Evolutionary conservation across 306 rosid genomes (phyloP), one percentile per base, ranked within the genome.

Genomic region (Quillaja saponaria): DNA sequence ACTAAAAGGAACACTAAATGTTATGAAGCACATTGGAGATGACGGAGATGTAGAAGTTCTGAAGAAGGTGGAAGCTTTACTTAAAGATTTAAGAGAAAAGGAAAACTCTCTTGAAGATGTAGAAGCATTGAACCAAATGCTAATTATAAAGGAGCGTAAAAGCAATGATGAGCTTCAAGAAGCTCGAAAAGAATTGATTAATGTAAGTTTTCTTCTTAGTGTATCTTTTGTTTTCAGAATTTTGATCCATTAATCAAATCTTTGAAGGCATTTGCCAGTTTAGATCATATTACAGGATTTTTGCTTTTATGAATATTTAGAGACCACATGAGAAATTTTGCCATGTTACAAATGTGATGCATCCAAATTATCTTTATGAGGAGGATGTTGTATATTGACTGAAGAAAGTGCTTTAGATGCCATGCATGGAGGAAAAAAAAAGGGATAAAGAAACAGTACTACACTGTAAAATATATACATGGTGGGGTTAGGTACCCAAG

Each of bases 141-240:
- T 94, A 61, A 81, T 94, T 57, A 75, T 85, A 63, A 85, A 71
- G 76, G 91, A 90, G 81, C 97, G 91, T 28, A 79, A 80, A 83
- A 83, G 96, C 84, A 94, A 94, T 58, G 89, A 85, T 55, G 99
- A 94, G 78, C 81, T 94, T 68, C 96, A 87, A 76, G 99, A 90
- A 13, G 99, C 97, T 73, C 95, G 97, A 41, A 89, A 85, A 71
- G 96, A 81, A 75, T 71, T 94, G 71, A 77, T 83, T 33, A 74
- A 62, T 54, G 99, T 90, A 80, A 84, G 96, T 69, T n/a, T 45
- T 58, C 50, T 55, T 20, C 28, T 59, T 5, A 7, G 20, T 61
- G 13, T 35, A 42, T 74, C 58, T 66, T 62, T 51, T 56, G n/a
- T 63, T 58, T 17, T 16, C 51, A 8, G 13, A 16, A 12, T 56